These are phyloP conservation scores for Lolium perenne DNA, from an alignment of 176 grass and related monocot species.

Conservation along the genomic window DNA sequence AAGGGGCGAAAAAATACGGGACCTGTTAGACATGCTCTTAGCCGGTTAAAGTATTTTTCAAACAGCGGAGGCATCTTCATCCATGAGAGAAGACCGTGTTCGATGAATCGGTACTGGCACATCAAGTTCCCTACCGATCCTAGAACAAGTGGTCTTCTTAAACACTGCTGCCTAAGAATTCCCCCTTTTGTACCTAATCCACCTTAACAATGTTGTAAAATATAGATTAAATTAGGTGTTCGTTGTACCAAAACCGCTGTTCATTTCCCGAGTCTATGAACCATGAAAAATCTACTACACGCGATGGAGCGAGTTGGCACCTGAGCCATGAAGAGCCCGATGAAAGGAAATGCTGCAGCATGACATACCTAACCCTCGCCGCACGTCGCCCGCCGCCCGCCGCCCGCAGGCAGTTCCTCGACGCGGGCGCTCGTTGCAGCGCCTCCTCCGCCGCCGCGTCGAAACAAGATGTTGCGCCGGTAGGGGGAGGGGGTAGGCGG, in stretches of 20 bases:
- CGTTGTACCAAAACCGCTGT: neutral
- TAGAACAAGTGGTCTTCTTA: neutral
- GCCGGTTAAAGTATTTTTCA: neutral
- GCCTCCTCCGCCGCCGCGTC: neutral
- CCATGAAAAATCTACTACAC: neutral
- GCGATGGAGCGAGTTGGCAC: neutral
- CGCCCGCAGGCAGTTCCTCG: neutral
- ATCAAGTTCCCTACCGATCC: neutral
- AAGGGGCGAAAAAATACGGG: no score
- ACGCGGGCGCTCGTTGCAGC: neutral
- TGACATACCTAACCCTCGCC: neutral
- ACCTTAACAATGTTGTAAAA: neutral
- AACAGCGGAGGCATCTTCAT: neutral
- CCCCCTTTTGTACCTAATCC: neutral
- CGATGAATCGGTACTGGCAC: neutral
- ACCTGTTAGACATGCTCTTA: no score
- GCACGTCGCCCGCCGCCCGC: neutral
- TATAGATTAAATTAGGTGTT: neutral
- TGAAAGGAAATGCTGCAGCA: neutral
- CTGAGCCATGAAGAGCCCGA: neutral
- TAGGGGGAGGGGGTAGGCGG: no score
- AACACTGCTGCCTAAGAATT: neutral
- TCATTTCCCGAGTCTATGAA: neutral
- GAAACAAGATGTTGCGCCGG: no score
- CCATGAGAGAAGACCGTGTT: neutral